A percentile compares a stretch with the other conserved stretches of the same genome.
These are phyloP conservation scores for Ilyonectria destructans DNA, from an alignment of 2,329 filamentous ascomycete genomes.

Conservation along the genomic window DNA sequence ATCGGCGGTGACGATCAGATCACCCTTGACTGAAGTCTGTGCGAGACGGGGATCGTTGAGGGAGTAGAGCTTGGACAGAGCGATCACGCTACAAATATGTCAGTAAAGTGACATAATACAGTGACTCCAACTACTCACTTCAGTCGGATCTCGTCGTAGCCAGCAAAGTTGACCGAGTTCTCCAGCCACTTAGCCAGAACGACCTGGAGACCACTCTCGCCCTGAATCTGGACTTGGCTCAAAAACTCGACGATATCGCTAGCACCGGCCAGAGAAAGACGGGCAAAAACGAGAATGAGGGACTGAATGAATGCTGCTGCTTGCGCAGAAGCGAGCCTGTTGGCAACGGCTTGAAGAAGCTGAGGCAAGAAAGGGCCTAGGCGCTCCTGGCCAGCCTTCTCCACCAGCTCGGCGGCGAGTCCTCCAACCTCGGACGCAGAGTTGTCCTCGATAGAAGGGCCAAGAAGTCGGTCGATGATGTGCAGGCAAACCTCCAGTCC, in stretches of 20 bases:
- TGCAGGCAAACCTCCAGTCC: conserved; percentile 91
- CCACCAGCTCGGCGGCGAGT: conserved; percentile 93
- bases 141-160: conserved; percentile 96
- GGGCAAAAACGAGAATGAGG: conserved; percentile 93
- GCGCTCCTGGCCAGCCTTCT: conserved; percentile 92
- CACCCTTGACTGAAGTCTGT: conserved; percentile 90
- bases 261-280: conserved; percentile 87
- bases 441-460: conserved; percentile 89
- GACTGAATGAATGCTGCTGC: conserved; percentile 95
- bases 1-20: conserved; percentile 85
- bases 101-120: conserved; percentile 43
- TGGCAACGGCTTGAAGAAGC: conserved; percentile 90
- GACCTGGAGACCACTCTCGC: conserved; percentile 87
- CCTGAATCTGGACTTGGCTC: conserved; percentile 84
- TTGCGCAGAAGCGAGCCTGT: conserved; percentile 85
- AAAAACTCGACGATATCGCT: conserved; percentile 94
- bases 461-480: conserved; percentile 92
- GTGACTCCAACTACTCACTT: conserved; percentile 75
- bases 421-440: conserved; percentile 97
- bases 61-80: conserved; percentile 91
- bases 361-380: conserved; percentile 92
- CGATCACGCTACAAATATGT: conserved; percentile 79
- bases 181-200: conserved; percentile 97
- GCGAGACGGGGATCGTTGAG: conserved; percentile 86
- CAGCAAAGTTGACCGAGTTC: conserved; percentile 97